Evolutionary conservation across 1,139 yeast genomes (phyloP).

Genomic region (Hemisphaericaspora subhashii): DNA sequence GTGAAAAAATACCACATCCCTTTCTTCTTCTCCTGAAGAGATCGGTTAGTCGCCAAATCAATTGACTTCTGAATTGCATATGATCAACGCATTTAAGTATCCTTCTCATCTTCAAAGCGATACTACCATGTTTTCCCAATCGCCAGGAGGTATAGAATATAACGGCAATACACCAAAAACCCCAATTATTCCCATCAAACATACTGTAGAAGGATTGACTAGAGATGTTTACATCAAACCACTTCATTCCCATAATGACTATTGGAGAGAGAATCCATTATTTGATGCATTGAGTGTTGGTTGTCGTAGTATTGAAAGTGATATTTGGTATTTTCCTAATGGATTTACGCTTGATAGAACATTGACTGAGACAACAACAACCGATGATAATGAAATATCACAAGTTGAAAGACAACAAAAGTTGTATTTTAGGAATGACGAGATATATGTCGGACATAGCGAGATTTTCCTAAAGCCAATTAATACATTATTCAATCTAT

Average conservation of each 20-base stretch:
- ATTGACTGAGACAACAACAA: conserved; percentile 22
- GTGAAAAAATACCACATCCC: too few relatives aligned
- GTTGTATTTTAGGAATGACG: conserved; percentile 27
- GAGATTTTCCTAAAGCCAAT: conserved; percentile 42
- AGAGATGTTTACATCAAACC: conserved; percentile 51
- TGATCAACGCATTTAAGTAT: conserved; percentile 16
- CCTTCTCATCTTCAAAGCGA: conserved; percentile 1
- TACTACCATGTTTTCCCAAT: not conserved
- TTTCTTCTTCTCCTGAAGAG: too few relatives aligned
- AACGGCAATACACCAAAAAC: conserved; percentile 10
- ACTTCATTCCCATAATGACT: conserved; percentile 75
- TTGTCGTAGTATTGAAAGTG: conserved; percentile 66
- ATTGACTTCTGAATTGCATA: too few relatives aligned
- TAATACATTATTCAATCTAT: conserved; percentile 50
- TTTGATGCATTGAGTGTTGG: conserved; percentile 63
- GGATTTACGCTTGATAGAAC: conserved; percentile 27
- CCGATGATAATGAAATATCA: conserved; percentile 12
- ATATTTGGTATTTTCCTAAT: conserved; percentile 56
- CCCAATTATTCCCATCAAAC: conserved; percentile 14
- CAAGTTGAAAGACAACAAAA: conserved; percentile 20
- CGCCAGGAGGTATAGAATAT: conserved; percentile 10
- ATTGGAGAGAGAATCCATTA: conserved; percentile 65
- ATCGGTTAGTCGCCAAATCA: too few relatives aligned
- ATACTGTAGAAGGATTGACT: conserved; percentile 38
- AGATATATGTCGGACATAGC: conserved; percentile 70